Conservation (phyloP, 192 early-diverging fungal genomes). For the Coemansia sp. region DNA sequence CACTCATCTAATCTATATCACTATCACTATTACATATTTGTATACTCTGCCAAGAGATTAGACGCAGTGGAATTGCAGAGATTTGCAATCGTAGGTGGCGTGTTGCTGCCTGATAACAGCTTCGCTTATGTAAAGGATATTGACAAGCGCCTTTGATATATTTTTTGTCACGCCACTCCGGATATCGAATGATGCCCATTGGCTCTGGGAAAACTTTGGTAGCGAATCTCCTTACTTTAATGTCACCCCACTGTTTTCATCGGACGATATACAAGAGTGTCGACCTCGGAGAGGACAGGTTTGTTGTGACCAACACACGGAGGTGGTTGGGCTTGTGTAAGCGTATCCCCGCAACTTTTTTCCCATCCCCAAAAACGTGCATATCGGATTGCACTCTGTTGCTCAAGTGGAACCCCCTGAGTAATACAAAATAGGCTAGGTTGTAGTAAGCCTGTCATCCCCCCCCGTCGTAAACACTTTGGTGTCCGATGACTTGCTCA, state of each 20-base stretch:
- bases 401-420: neutral
- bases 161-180: neutral
- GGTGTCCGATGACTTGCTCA: neutral
- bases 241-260: neutral
- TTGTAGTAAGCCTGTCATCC: neutral
- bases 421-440: neutral
- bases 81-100: neutral
- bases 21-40: neutral
- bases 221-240: neutral
- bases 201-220: neutral
- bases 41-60: neutral
- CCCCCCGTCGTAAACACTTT: neutral
- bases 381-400: neutral
- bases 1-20: neutral
- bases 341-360: neutral
- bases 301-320: neutral
- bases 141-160: too few species aligned
- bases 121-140: too few species aligned
- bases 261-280: neutral
- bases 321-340: neutral
- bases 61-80: neutral
- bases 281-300: neutral
- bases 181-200: neutral
- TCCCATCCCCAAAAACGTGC: neutral
- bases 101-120: neutral